A percentile compares a stretch with the other conserved stretches of the same genome.
phyloP scores from a whole-genome alignment of 2,329 filamentous ascomycete genomes.

The Cladorrhinum sp. region DNA sequence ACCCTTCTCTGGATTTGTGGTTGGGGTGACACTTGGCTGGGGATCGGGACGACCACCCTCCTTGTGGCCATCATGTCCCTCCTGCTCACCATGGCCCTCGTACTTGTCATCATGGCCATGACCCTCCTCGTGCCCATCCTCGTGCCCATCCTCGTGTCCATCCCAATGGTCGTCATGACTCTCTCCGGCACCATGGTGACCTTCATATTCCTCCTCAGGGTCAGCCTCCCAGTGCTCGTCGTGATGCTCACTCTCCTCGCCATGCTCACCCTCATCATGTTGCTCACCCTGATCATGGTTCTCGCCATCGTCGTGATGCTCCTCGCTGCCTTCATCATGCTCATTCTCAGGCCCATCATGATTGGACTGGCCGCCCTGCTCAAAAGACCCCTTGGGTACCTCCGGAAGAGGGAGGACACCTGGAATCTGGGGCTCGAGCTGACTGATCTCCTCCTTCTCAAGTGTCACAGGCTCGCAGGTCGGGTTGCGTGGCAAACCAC shows the following conservation, averaged over 20 bases:
- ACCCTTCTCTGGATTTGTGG: neutral
- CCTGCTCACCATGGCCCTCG: neutral
- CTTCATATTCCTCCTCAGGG: neutral
- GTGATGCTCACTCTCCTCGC: neutral
- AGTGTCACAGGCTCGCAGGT: conserved; percentile 18
- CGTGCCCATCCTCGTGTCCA: neutral
- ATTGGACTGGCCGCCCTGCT: neutral
- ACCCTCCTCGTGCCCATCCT: neutral
- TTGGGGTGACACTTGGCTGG: neutral
- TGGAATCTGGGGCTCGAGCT: neutral
- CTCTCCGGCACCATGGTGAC: neutral
- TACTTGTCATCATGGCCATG: neutral
- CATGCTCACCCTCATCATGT: neutral
- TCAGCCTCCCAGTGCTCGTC: neutral
- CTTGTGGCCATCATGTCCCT: neutral
- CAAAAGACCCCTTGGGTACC: neutral
- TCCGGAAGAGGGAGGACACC: neutral
- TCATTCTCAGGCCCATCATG: neutral
- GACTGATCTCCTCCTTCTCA: conserved; percentile 9
- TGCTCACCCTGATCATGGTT: conserved; percentile 2
- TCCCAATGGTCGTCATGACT: neutral
- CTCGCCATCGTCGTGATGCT: neutral
- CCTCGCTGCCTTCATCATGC: neutral
- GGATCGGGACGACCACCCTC: neutral
- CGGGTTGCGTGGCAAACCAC: conserved; percentile 16